phyloP scores from a whole-genome alignment of 2,329 filamentous ascomycete species.

The Basipetospora chlamydospora region DNA sequence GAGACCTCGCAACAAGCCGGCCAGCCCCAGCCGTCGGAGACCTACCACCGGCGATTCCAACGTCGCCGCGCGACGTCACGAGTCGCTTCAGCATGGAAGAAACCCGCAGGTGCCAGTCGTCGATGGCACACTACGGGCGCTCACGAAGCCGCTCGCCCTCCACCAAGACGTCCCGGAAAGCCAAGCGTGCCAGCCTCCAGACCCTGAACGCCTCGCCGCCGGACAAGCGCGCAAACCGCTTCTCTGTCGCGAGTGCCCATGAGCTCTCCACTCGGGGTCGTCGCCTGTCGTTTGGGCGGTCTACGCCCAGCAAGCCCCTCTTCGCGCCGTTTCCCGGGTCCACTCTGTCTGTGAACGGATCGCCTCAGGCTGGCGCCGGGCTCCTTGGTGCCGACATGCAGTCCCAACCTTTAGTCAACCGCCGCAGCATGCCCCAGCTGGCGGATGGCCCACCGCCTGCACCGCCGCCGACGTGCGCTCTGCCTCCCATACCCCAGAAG shows the following conservation, averaged over 20 bases:
- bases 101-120: conserved; percentile 15
- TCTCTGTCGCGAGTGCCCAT: conserved; percentile 7
- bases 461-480: conserved; percentile 38
- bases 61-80: no score
- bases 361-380: neutral
- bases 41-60: no score
- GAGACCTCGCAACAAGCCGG: no score
- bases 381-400: neutral
- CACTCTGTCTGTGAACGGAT: neutral
- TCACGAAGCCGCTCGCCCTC: conserved; percentile 11
- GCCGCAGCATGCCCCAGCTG: conserved; percentile 37
- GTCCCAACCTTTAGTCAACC: conserved; percentile 14
- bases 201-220: neutral
- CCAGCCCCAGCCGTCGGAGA: no score
- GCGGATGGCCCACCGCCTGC: conserved; percentile 35
- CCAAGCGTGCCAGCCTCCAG: conserved; percentile 10
- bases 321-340: no score
- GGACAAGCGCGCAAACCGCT: conserved; percentile 1
- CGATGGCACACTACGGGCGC: conserved; percentile 16
- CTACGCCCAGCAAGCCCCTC: no score
- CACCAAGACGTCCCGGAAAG: conserved; percentile 8
- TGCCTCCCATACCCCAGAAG: conserved; percentile 35
- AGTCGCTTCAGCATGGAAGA: no score
- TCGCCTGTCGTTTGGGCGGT: no score
- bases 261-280: neutral